Base-by-base conservation (phyloP, 768 basidiomycete genomes). In the Phanerodontia chrysosporium region DNA sequence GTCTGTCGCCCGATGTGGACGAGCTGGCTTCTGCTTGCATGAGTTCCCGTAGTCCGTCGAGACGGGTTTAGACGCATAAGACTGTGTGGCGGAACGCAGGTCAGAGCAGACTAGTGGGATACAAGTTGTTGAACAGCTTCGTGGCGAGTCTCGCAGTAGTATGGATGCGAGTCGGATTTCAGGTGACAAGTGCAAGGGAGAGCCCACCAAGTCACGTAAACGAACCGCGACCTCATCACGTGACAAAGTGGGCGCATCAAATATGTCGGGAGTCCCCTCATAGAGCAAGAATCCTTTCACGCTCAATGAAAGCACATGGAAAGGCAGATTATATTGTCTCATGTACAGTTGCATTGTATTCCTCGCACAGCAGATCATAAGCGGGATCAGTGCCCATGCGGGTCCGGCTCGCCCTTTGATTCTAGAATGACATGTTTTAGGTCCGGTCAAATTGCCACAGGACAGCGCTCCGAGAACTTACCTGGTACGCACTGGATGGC, bases 401-500 rank as follows among this genome's bases (percentile, higher is more conserved):
- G 80, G 68, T 91, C 90, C 49, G 78, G 78, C 65, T 91, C 89
- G 49, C 76, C 80, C 72, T 88, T 84, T 64, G 83, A 80, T 73
- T 92, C 90, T 92, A 66, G n/a, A 22, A 22, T 4, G 7, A 56
- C 30, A 45, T 29, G 48, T 25, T n/a, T 42, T 18, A 42, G 36
- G 3, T 46, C 70, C 42, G 55, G 59, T 58, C 60, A 62, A 55
- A 55, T 58, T 21, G 53, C 58, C 28, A 60, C 39, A 44, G 14
- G 64, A 65, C 45, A 68, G 67, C 6, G 67, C 28, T 62, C 55
- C 25, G 44, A 59, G 45, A 30, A 35, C 42, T 46, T 51, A 91
- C 91, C 92, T 60, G 91, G 89, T 49, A 89, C 80, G 73, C 90
- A 92, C 67, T 93, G 91, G 62, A 94, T 94, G n/a, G 92, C 91